A percentile compares a stretch with the other conserved stretches of the same genome.
Evolutionary conservation across 768 basidiomycete genomes (phyloP).

Genomic region (Rhodotorula taiwanensis): DNA sequence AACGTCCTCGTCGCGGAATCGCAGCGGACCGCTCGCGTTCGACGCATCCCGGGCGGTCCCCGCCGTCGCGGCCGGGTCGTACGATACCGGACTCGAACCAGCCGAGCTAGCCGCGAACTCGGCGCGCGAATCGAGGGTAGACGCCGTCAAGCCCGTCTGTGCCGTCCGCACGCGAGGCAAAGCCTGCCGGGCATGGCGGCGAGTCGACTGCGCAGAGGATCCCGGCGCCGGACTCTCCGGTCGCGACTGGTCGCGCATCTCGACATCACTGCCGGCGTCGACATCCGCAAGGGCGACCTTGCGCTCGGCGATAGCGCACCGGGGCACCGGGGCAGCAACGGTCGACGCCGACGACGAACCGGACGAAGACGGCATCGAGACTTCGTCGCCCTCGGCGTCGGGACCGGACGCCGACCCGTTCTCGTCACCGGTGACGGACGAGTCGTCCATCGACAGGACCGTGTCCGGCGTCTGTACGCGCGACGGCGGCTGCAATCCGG

Average conservation of each 20-base stretch:
- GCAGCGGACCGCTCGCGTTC: slow-evolving; percentile 36
- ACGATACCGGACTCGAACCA: slow-evolving; percentile 1
- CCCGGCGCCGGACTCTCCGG: slow-evolving; percentile 18
- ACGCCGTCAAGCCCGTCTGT: no score
- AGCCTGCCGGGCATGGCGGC: no score
- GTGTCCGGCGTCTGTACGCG: slow-evolving; percentile 33
- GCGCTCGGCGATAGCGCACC: background rate
- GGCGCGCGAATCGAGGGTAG: no score
- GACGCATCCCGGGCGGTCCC: background rate
- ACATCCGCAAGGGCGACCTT: slow-evolving; percentile 39
- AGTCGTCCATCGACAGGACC: slow-evolving; percentile 18
- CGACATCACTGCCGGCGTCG: slow-evolving; percentile 42
- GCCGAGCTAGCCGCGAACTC: no score
- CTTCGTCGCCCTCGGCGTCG: slow-evolving; percentile 42
- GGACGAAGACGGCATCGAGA: background rate
- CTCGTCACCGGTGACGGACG: slow-evolving; percentile 32
- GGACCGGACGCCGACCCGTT: slow-evolving; percentile 62
- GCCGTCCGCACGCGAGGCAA: no score
- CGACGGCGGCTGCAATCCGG: slow-evolving; percentile 2
- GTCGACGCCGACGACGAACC: background rate
- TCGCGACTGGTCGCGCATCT: slow-evolving; percentile 33
- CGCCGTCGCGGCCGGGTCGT: slow-evolving; percentile 8
- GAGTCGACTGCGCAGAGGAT: no score
- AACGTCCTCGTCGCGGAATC: slow-evolving; percentile 88
- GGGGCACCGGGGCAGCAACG: slow-evolving; percentile 4